Evolutionary conservation across 768 basidiomycete genomes (phyloP), one percentile per base, ranked within the genome.

Genomic region (Rhodosporidiobolus sp.): DNA sequence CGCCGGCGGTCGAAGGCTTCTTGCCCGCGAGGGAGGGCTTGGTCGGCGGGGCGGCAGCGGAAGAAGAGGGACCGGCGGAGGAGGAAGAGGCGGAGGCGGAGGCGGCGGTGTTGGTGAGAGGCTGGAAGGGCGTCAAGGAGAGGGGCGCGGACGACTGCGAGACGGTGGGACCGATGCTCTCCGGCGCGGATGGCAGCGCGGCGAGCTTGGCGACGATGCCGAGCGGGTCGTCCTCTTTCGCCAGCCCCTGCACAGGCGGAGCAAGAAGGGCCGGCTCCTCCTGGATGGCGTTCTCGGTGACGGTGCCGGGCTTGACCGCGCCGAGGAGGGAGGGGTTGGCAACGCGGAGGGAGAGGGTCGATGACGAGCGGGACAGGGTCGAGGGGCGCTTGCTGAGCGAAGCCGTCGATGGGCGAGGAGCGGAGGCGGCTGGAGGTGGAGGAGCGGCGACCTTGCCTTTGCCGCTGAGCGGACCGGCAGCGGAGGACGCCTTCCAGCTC

Each of bases 291-390:
- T n/a, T n/a, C n/a, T n/a, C n/a, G n/a, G n/a, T n/a, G n/a, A n/a
- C n/a, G n/a, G n/a, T n/a, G n/a, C 30, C 45, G 22, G 67, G 34
- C 28, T 56, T 48, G 34, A 63, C 67, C 1, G 60, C 60, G 3
- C 60, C 53, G 8, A 63, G 61, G 10, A 69, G 45, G 22, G 32
- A 7, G 22, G 45, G 26, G 46, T 69, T 69, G 14, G 61, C 67
- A 11, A 69, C 67, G 9, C 67, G 26, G 3, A 2, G 38, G 14
- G 38, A 43, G 38, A 14, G 7, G 38, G 38, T 26, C 7, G 59
- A 67, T 4, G 55, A 14, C 7, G 32, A 26, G 32, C 65, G 55
- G 19, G 19, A 9, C 30, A 48, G 64, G 11, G 46, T 10, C 32
- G 50, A 4, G 0, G 50, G 9, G 50, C 49, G 62, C 48, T 19